Conservation (phyloP, 139 green algal genomes). For the Ostreobium quekettii region DNA sequence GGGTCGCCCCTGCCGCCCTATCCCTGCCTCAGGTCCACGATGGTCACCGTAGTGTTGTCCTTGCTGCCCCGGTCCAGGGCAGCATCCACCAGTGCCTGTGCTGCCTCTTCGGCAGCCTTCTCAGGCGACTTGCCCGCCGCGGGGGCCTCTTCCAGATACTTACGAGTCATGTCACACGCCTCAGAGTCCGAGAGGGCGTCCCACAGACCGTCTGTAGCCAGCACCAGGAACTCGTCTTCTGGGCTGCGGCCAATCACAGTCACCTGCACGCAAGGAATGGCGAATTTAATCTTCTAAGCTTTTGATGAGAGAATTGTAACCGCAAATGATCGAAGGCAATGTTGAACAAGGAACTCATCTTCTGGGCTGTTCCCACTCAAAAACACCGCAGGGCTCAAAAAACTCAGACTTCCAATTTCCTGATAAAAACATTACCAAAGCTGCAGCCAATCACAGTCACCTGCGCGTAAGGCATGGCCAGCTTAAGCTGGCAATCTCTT, state of each 20-base stretch:
- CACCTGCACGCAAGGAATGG: constrained; percentile 29
- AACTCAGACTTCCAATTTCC: no score
- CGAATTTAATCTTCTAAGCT: no score
- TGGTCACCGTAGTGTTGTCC: constrained; percentile 41
- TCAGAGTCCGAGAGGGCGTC: constrained; percentile 40
- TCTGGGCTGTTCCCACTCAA: no score
- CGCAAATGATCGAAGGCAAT: no score
- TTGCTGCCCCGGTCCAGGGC: constrained; percentile 32
- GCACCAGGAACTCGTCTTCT: constrained; percentile 49
- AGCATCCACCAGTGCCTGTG: constrained; percentile 30
- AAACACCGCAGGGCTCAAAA: no score
- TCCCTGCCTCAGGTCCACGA: constrained; percentile 34
- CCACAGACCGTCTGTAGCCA: constrained; percentile 46
- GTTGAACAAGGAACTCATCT: constrained; percentile 53
- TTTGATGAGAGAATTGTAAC: no score
- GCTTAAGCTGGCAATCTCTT: no score
- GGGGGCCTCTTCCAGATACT: constrained; percentile 1
- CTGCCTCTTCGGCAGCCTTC: constrained; percentile 7
- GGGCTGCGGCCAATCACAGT: not conserved
- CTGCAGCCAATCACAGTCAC: constrained; percentile 9
- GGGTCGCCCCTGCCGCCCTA: no score
- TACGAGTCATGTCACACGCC: constrained; percentile 8
- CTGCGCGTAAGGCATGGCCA: no score
- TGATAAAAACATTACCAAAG: no score
- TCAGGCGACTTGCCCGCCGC: not conserved